Base-by-base conservation (phyloP, 805 yeast species). In the Cyberlindnera mississippiensis region DNA sequence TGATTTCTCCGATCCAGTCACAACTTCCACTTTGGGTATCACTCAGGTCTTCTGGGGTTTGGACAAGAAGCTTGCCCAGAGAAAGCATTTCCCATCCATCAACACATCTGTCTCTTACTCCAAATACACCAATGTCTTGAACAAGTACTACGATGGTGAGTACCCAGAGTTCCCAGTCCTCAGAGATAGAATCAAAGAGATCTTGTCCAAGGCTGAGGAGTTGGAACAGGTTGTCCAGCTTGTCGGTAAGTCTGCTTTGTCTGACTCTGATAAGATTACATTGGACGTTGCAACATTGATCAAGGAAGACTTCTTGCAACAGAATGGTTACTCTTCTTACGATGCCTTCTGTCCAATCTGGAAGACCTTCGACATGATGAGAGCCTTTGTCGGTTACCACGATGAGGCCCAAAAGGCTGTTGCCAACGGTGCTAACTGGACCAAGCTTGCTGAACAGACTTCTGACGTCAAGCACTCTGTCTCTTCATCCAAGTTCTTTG, bases 21-120 rank as follows among this genome's bases (percentile, higher is more conserved):
- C 99, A 20, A 91, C 98, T 16, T 80, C 99, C 7, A 93, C 99
- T 28, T 79, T 93, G 61, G 98, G 97, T 85, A 93, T 93, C 57
- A 93, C 99, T n/a, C 99, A 93, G 74, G 99, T 93, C 40, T 93
- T 93, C 74, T 93, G 99, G 99, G 99, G 99, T 71, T 78, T 93
- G 68, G 99, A 93, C 72, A 93, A 93, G 72, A 93, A 91, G 69
- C 78, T 93, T 61, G 99, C 99, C 18, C 99, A 93, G 76, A 90
- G 99, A 77, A 93, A 93, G 73, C 99, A 93, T 73, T 93, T 93
- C 87, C 99, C 99, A 57, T 91, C 98, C 28, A 86, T 93, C 64
- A 93, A 93, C 72, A 93, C 99, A 12, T 77, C 95, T 10, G 90
- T 87, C 19, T 93, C 99, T 16, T 93, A 93, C 72, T 93, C 99